These are phyloP conservation scores for Ramaria rubella DNA, from an alignment of 768 basidiomycete species.

Conservation along the genomic window DNA sequence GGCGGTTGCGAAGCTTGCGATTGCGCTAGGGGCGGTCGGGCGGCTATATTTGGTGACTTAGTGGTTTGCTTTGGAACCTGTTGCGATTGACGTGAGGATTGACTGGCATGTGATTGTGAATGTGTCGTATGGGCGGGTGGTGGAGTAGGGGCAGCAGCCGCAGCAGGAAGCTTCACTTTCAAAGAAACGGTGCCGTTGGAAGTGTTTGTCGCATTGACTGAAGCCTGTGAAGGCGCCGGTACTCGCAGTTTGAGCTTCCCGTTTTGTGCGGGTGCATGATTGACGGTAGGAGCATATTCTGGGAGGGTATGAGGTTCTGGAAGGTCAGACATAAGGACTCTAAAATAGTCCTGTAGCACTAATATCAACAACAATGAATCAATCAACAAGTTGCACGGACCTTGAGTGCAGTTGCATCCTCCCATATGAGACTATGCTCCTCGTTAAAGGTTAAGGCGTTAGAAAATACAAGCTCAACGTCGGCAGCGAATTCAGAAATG, in stretches of 20 bases:
- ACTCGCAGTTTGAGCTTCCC: slow-evolving; percentile 14
- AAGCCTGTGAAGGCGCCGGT: slow-evolving; percentile 13
- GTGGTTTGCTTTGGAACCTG: slow-evolving; percentile 9
- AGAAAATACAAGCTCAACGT: slow-evolving; percentile 84
- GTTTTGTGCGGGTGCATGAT: slow-evolving; percentile 4
- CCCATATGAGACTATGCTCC: slow-evolving; percentile 78
- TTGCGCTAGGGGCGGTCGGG: slow-evolving; percentile 29
- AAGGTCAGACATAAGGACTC: slow-evolving; percentile 69
- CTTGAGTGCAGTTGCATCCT: slow-evolving; percentile 62
- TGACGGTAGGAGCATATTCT: slow-evolving; percentile 36
- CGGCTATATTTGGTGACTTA: slow-evolving; percentile 28
- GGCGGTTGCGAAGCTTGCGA: slow-evolving; percentile 12
- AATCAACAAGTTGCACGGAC: slow-evolving; percentile 33
- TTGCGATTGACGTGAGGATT: slow-evolving; percentile 17
- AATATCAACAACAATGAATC: slow-evolving; percentile 1
- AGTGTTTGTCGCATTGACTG: slow-evolving; percentile 10
- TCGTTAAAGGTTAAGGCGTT: slow-evolving; percentile 88
- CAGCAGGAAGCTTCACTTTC: slow-evolving; percentile 10
- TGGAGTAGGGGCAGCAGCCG: slow-evolving; percentile 13
- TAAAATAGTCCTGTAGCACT: slow-evolving; percentile 59
- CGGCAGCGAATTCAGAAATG: slow-evolving; percentile 67
- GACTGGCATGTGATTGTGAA: slow-evolving; percentile 20
- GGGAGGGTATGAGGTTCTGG: slow-evolving; percentile 60
- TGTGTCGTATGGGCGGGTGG: slow-evolving; percentile 16
- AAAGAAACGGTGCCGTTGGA: slow-evolving; percentile 15